A percentile compares a stretch with the other conserved stretches of the same genome.
These are phyloP conservation scores for Boletus rubropictus DNA, from an alignment of 768 basidiomycete genomes.

Conservation along the genomic window DNA sequence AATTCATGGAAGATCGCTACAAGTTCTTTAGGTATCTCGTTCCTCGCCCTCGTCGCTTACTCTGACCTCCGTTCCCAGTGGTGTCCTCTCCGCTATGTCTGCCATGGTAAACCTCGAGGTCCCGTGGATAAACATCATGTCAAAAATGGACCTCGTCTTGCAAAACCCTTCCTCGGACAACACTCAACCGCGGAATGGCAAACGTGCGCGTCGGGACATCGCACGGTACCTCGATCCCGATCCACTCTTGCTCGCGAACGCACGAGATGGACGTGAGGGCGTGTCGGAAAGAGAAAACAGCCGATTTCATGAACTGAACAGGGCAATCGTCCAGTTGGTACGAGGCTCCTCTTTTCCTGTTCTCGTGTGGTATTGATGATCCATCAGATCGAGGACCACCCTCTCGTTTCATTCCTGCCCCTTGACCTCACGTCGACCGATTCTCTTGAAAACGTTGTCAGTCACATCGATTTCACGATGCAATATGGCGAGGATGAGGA, in stretches of 20 bases:
- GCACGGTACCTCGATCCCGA: constrained; percentile 97
- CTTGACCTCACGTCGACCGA: constrained; percentile 87
- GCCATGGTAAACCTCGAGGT: constrained; percentile 98
- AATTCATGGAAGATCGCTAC: constrained; percentile 99
- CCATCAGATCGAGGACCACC: constrained; percentile 92
- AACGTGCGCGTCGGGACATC: constrained; percentile 71
- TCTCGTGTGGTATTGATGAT: not conserved
- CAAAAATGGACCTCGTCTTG: constrained; percentile 97
- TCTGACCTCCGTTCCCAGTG: constrained; percentile 41
- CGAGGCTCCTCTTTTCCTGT: constrained; percentile 24
- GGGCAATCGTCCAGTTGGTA: constrained; percentile 92
- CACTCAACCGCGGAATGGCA: constrained; percentile 62
- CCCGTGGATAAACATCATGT: constrained; percentile 97
- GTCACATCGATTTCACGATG: constrained; percentile 97
- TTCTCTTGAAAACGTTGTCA: constrained; percentile 83
- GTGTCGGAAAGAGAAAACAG: constrained; percentile 52
- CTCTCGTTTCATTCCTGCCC: constrained; percentile 93
- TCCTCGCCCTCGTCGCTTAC: not conserved
- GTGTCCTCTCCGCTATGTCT: constrained; percentile 96
- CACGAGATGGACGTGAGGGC: constrained; percentile 43
- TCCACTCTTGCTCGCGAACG: constrained; percentile 72
- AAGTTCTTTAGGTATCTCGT: constrained; percentile 83
- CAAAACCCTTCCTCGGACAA: constrained; percentile 27
- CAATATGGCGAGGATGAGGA: constrained; percentile 99
- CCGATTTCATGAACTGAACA: constrained; percentile 88